Base-by-base conservation (phyloP, 1,139 yeast genomes). In the Yamadazyma taylorii region DNA sequence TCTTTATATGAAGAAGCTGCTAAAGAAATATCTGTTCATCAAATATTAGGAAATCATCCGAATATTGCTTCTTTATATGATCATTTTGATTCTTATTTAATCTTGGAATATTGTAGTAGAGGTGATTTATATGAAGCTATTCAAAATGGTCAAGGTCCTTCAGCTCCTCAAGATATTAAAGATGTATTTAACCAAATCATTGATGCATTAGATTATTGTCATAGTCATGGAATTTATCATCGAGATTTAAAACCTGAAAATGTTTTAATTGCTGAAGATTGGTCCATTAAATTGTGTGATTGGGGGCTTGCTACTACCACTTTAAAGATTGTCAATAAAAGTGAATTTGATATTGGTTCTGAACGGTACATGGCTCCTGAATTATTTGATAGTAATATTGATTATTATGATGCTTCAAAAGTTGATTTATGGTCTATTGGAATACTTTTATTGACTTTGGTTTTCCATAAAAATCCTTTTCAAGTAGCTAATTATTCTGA, bases 311-410 rank as follows among this genome's bases (percentile, higher is more conserved):
- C 96, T 2, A 84, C 97, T 2, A 79, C 85, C 13, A 67, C 73
- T 22, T 65, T 66, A 36, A 63, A 64, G 32, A 81, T 89, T 51
- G 63, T 76, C 30, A 58, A 68, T 46, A 55, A 51, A 27, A 57
- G 53, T 35, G 97, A 90, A 53, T 86, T 89, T 58, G 96, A 90
- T 47, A 86, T 90, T 41, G 98, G 98, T 17, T 81, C 92, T 34
- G 97, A 90, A 60, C 73, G 97, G 43, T 92, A 92, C 61, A 92
- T 92, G 98, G 96, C 97, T 0, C 98, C 98, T 0, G 98, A 92
- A 57, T 68, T 90, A 38, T 79, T 85, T 53, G 88, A 83, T 50
- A 60, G 67, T 17, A 73, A 77, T 36, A 67, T 79, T 34, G 77
- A 75, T 30, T 69, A 73, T 32, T 92, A 92, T 60, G 88, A 85